phyloP scores from a whole-genome alignment of 345 rosid species.

The Eucalyptus cloeziana region DNA sequence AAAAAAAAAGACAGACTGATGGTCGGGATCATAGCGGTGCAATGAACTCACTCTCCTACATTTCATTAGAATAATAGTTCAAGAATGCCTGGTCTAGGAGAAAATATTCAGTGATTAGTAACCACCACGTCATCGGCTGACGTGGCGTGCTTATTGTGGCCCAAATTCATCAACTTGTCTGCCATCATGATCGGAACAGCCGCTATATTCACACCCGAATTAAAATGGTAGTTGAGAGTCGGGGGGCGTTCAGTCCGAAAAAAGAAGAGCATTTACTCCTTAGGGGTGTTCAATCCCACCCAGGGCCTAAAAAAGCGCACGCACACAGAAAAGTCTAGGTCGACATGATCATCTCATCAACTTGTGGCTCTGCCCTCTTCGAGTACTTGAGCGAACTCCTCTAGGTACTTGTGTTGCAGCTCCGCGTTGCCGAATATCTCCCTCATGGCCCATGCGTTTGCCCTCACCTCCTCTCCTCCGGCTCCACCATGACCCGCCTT shows the following conservation, averaged over 20 bases:
- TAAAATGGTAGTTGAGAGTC: no score
- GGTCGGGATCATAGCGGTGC: no score
- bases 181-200: no score
- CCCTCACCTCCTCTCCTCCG: not conserved
- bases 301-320: not conserved
- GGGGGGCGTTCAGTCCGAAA: no score
- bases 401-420: not conserved
- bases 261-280: no score
- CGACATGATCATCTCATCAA: not conserved
- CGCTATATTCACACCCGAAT: no score
- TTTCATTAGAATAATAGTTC: not conserved
- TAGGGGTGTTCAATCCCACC: fast-evolving
- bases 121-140: no score
- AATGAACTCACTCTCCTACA: no score
- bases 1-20: fast-evolving
- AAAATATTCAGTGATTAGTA: no score
- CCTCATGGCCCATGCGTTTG: constrained; percentile 3
- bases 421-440: not conserved
- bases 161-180: not conserved
- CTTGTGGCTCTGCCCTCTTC: not conserved
- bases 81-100: not conserved
- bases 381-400: not conserved
- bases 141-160: no score
- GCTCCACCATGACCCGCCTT: not conserved
- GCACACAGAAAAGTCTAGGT: not conserved